These are phyloP conservation scores for Capsella rubella DNA, from an alignment of 441 rosid species.

Conservation along the genomic window DNA sequence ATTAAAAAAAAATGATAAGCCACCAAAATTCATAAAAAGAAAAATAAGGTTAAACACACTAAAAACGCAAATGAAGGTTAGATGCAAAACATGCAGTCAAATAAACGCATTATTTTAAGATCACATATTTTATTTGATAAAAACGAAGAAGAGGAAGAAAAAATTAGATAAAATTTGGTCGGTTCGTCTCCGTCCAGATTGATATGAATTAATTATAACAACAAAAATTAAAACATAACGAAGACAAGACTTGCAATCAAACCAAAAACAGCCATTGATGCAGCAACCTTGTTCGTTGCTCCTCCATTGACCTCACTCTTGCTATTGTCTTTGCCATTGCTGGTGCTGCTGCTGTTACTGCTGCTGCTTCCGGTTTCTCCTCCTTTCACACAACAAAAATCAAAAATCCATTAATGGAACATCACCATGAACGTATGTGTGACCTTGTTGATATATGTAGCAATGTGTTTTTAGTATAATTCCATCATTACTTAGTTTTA, in stretches of 20 bases:
- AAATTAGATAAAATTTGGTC: neutral
- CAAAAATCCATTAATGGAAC: neutral
- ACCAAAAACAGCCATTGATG: constrained; percentile 33
- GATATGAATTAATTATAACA: neutral
- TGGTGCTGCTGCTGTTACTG: constrained; percentile 9
- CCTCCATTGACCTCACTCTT: constrained; percentile 33
- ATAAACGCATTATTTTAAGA: neutral
- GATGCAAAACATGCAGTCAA: neutral
- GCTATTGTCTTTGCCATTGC: constrained; percentile 26
- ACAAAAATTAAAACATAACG: constrained; percentile 20
- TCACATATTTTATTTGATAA: neutral
- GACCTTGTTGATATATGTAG: neutral
- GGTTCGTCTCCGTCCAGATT: neutral
- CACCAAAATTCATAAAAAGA: too few species aligned
- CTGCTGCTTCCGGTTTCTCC: constrained; percentile 18
- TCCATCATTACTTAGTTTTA: neutral
- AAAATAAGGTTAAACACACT: too few species aligned
- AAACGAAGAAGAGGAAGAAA: neutral
- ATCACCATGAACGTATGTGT: too few species aligned
- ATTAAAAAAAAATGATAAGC: too few species aligned
- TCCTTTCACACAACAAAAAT: constrained; percentile 9
- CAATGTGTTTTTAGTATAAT: neutral
- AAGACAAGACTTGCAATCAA: constrained; percentile 33
- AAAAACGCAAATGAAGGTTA: neutral
- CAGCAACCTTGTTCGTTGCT: constrained; percentile 29